Evolutionary conservation across 129 eudicot genomes (phyloP).

Genomic region (Glebionis coronaria): DNA sequence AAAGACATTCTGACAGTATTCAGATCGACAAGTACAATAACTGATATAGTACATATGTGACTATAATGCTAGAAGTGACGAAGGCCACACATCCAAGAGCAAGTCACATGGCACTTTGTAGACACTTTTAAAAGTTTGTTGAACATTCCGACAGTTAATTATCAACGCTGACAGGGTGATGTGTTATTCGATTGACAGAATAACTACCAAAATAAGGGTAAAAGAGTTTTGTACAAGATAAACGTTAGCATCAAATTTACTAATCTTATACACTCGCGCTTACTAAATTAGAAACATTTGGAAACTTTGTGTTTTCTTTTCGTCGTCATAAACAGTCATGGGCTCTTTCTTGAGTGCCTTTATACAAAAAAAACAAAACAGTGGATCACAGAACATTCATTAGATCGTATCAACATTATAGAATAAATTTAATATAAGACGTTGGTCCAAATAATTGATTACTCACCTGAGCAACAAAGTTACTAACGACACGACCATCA

Average conservation of each 20-base stretch:
- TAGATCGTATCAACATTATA: too few species aligned
- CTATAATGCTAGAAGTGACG: not conserved
- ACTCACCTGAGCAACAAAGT: too few species aligned
- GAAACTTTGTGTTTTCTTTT: constrained; percentile 90
- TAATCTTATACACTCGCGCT: too few species aligned
- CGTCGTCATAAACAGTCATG: constrained; percentile 82
- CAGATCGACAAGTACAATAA: constrained; percentile 20
- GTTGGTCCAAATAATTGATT: not conserved
- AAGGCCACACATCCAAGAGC: constrained; percentile 9
- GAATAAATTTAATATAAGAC: too few species aligned
- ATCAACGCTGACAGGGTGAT: not conserved
- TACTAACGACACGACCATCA: constrained; percentile 88
- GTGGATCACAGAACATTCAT: too few species aligned
- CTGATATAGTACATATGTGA: constrained; percentile 1
- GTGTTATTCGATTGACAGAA: too few species aligned
- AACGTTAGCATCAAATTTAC: not conserved
- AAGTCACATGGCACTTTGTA: constrained; percentile 8
- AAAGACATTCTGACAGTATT: constrained; percentile 18
- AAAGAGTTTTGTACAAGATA: too few species aligned
- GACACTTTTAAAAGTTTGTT: not conserved
- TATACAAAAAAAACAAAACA: too few species aligned
- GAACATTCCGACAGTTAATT: not conserved
- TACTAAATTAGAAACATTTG: constrained; percentile 76
- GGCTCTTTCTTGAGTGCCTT: too few species aligned
- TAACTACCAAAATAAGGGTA: too few species aligned